Percentiles rank a stretch among this genome's conserved stretches.
phyloP scores from a whole-genome alignment of 2,329 filamentous ascomycete species.

The Teratosphaeria viscida region DNA sequence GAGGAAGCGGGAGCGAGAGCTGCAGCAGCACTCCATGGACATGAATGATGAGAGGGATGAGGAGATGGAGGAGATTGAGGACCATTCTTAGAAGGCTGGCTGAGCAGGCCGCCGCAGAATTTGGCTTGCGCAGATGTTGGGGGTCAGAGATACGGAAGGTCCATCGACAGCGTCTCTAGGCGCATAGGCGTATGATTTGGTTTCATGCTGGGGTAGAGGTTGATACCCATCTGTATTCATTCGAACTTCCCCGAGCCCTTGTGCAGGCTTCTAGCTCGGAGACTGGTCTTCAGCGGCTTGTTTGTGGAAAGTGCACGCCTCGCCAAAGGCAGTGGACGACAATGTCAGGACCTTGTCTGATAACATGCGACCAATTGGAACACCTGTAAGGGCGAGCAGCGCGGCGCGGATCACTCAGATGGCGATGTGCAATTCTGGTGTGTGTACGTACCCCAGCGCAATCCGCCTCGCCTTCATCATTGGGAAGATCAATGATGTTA shows the following conservation, averaged over 20 bases:
- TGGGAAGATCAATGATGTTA: too few species aligned
- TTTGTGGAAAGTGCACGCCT: neutral
- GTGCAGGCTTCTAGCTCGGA: neutral
- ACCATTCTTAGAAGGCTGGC: neutral
- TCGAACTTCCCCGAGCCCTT: neutral
- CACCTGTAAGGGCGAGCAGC: neutral
- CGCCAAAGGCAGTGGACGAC: neutral
- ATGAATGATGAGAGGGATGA: conserved; percentile 2
- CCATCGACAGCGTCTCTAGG: neutral
- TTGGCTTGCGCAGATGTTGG: neutral
- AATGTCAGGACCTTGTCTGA: neutral
- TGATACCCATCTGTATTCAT: neutral
- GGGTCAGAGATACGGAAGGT: neutral
- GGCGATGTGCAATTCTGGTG: neutral
- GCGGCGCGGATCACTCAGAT: neutral
- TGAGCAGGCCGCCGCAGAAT: neutral
- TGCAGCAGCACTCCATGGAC: conserved; percentile 1
- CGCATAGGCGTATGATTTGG: neutral
- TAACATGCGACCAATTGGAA: neutral
- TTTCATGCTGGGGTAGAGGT: neutral
- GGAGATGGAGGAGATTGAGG: neutral
- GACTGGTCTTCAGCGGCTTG: neutral
- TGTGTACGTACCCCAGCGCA: too few species aligned
- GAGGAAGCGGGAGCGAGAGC: conserved; percentile 1
- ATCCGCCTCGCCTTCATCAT: too few species aligned